These are phyloP conservation scores for Cyamopsis tetragonoloba DNA, from an alignment of 306 rosid species.

Conservation along the genomic window DNA sequence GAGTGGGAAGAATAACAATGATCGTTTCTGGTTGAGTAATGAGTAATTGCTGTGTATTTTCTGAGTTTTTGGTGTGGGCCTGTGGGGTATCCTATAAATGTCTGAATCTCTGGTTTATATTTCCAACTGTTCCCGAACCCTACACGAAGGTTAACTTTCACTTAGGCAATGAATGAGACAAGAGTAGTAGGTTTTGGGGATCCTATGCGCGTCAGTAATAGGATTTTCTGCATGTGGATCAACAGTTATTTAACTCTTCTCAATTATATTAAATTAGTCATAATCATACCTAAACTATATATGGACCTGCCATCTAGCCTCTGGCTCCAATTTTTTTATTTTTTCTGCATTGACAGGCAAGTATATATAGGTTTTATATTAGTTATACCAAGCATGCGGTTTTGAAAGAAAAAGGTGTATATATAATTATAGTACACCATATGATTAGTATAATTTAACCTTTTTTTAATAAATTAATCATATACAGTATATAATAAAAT, in stretches of 20 bases:
- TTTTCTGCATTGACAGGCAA: background rate
- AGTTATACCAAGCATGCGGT: too few relatives aligned
- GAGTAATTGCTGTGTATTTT: too few relatives aligned
- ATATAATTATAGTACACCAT: too few relatives aligned
- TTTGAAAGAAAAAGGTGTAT: too few relatives aligned
- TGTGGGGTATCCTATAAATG: constrained; percentile 25
- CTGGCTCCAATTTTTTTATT: too few relatives aligned
- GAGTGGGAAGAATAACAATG: background rate
- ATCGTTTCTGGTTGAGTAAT: background rate
- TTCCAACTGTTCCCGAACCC: background rate
- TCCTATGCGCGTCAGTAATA: constrained; percentile 5
- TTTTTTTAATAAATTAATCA: too few relatives aligned
- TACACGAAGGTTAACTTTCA: background rate
- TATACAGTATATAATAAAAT: too few relatives aligned
- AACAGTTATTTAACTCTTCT: background rate
- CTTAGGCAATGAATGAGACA: constrained; percentile 34
- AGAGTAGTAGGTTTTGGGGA: constrained; percentile 42
- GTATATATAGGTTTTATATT: too few relatives aligned
- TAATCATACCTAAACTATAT: constrained; percentile 38
- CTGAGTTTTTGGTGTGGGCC: too few relatives aligned
- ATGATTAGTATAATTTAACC: too few relatives aligned
- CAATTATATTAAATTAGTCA: constrained; percentile 16
- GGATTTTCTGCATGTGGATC: constrained; percentile 26
- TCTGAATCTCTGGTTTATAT: constrained; percentile 23
- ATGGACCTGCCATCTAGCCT: constrained; percentile 27